A percentile compares a stretch with the other conserved stretches of the same genome.
Conservation (phyloP, 768 basidiomycete genomes). For the Astraeus odoratus region DNA sequence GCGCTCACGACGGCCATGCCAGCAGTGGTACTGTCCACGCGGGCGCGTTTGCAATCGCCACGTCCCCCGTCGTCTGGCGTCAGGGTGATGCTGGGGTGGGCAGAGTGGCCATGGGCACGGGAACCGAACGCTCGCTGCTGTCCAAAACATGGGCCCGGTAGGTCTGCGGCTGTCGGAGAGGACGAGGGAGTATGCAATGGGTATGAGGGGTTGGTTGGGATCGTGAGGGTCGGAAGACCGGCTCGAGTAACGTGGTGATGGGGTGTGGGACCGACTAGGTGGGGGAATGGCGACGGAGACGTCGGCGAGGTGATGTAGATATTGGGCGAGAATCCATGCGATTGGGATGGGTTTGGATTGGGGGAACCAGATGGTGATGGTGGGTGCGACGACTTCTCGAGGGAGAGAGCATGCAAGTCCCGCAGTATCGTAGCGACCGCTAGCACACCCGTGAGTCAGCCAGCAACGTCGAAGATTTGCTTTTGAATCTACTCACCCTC, state of each 20-base stretch:
- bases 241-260: conserved; percentile 15
- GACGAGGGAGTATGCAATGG: conserved; percentile 22
- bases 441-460: neutral
- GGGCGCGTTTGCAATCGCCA: conserved; percentile 20
- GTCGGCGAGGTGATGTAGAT: conserved; percentile 68
- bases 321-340: conserved; percentile 42
- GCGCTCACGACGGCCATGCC: conserved; percentile 5
- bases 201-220: conserved; percentile 3
- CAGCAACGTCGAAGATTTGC: conserved; percentile 6
- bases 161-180: conserved; percentile 22
- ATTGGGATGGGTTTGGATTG: conserved; percentile 6
- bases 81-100: conserved; percentile 25
- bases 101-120: conserved; percentile 8
- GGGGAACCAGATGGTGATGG: conserved; percentile 26
- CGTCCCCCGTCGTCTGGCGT: conserved; percentile 19
- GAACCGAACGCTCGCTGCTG: neutral
- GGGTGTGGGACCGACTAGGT: neutral
- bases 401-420: conserved; percentile 22
- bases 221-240: conserved; percentile 4
- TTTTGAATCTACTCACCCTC: conserved; percentile 7
- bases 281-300: conserved; percentile 28
- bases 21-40: no score
- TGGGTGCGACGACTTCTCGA: conserved; percentile 15
- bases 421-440: conserved; percentile 17
- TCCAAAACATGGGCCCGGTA: conserved; percentile 7